A percentile compares a stretch with the other conserved stretches of the same genome.
phyloP scores from a whole-genome alignment of 139 green algal species.

The Monoraphidium neglectum region DNA sequence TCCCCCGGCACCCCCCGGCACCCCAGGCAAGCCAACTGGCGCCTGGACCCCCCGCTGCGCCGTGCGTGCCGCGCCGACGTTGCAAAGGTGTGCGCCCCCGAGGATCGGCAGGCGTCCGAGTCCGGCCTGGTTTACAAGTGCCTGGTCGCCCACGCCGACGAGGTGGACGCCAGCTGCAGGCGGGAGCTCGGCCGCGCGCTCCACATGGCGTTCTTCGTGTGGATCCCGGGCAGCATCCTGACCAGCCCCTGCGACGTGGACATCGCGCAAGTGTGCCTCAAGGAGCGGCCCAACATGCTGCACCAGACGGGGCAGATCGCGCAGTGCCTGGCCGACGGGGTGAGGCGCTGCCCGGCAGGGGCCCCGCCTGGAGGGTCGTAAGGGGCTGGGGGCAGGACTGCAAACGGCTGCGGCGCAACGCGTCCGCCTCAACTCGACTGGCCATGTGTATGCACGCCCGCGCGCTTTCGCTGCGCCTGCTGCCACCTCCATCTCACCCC shows the following conservation, averaged over 20 bases:
- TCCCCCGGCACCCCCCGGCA: too few relatives aligned
- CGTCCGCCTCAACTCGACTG: too few relatives aligned
- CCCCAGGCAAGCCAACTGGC: conserved; percentile 66
- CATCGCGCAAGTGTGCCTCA: conserved; percentile 56
- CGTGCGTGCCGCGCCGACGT: conserved; percentile 63
- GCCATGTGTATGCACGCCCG: too few relatives aligned
- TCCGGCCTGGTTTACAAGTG: conserved; percentile 68
- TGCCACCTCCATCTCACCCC: too few relatives aligned
- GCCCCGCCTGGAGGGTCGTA: too few relatives aligned
- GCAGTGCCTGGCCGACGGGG: conserved; percentile 70
- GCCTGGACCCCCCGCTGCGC: conserved; percentile 69
- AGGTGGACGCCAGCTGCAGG: conserved; percentile 58
- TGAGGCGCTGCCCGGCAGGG: too few relatives aligned
- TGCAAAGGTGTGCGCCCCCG: conserved; percentile 47
- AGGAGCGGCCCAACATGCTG: conserved; percentile 50
- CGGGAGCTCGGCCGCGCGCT: conserved; percentile 77
- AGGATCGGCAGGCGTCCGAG: conserved; percentile 46
- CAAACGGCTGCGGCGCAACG: not conserved
- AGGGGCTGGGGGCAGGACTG: conserved; percentile 19
- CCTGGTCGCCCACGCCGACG: conserved; percentile 57
- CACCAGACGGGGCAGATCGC: conserved; percentile 60
- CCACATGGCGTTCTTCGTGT: conserved; percentile 87
- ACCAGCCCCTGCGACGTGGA: conserved; percentile 77
- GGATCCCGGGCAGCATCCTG: conserved; percentile 53
- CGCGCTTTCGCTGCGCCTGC: too few relatives aligned